phyloP scores from a whole-genome alignment of 2,329 filamentous ascomycete genomes.

The Neocatenulostroma microsporum region DNA sequence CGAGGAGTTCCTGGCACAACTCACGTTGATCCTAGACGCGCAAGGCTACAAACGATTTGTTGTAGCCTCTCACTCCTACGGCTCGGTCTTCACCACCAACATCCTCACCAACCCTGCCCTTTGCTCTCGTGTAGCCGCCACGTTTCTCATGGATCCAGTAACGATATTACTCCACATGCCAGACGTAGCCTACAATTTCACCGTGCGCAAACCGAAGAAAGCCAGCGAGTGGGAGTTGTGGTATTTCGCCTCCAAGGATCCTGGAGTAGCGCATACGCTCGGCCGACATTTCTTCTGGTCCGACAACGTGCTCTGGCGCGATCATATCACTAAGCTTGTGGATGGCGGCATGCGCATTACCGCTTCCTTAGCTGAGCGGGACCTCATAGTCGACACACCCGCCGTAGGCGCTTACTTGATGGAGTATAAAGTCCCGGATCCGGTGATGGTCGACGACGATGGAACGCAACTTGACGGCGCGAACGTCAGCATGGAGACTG shows the following conservation, averaged over 20 bases:
- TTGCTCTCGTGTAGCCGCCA: conserved; percentile 40
- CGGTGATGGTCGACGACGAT: conserved; percentile 15
- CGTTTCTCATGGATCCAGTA: conserved; percentile 55
- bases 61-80: conserved; percentile 55
- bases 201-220: conserved; percentile 33
- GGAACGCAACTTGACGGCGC: conserved; percentile 14
- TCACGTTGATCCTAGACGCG: conserved; percentile 49
- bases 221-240: conserved; percentile 65
- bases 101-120: conserved; percentile 47
- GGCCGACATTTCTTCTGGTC: conserved; percentile 64
- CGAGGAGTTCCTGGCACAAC: conserved; percentile 48
- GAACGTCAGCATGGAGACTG: too few species aligned
- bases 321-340: conserved; percentile 46
- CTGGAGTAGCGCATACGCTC: conserved; percentile 54
- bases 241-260: conserved; percentile 63
- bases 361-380: conserved; percentile 52
- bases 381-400: conserved; percentile 57
- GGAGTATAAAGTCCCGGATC: conserved; percentile 25
- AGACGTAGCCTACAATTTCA: conserved; percentile 66
- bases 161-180: conserved; percentile 61
- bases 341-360: conserved; percentile 39
- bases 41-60: conserved; percentile 54
- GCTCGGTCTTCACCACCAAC: conserved; percentile 56
- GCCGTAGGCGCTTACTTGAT: conserved; percentile 53
- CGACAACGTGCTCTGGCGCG: conserved; percentile 62